Base-by-base conservation (phyloP, 2,329 filamentous ascomycete genomes). In the Hypoxylon sp. region DNA sequence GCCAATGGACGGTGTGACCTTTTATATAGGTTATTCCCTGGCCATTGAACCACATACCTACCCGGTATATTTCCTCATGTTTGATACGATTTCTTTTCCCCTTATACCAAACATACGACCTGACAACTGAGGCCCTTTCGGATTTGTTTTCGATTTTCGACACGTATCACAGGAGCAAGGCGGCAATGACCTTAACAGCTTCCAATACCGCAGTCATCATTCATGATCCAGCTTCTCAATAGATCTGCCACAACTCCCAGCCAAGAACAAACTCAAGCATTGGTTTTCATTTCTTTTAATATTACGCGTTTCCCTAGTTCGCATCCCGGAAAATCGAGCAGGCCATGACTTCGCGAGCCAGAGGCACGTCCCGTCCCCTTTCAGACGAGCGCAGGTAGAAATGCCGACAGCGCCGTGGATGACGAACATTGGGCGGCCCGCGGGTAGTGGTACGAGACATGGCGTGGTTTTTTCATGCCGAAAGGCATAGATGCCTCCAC, bases 1-100 rank as follows among this genome's bases (percentile, higher is more conserved):
- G 72, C 62, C 54, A 57, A 73, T 72, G 73, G 73, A 73, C 73
- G 71, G 72, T 70, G 70, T 73, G 71, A 49, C 67, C 64, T 67
- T 46, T 48, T 54, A 28, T 52, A 64, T 66, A 70, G 68, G 65
- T 61, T 67, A 71, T 72, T 67, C 56, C 71, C 71, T 72, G 70
- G 69, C 70, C 71, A 70, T 69, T 64, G 41, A 62, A 60, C 26
- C 51, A 53, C 48, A 59, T 19, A 51, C 54, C 47, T 34, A 13
- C 30, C 49, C 51, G 43, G 17, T 20, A 43, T 48, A 56, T 62
- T 59, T 66, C 44, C 34, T 55, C 5, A 39, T 52, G 32, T 39
- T 20, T 20, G 15, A 30, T 30, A 48, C 56, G 17, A 50, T 47
- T 47, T 56, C 34, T 24, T 17, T 22, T 61, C 61, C 44, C 26